These are phyloP conservation scores for Murraya koenigii DNA, from an alignment of 345 rosid genomes.

Conservation along the genomic window DNA sequence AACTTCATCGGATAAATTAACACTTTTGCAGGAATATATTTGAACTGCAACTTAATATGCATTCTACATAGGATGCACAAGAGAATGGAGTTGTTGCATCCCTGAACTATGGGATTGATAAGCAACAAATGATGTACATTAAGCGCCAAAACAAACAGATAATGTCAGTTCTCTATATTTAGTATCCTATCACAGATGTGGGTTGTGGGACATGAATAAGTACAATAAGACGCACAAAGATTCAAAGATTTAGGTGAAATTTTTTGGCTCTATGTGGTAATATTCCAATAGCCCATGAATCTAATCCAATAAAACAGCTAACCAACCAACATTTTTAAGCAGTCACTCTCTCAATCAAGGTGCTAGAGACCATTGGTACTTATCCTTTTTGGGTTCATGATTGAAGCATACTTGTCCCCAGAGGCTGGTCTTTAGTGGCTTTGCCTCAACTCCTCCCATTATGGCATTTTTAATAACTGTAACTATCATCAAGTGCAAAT, in stretches of 20 bases:
- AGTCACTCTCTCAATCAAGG: slow-evolving; percentile 16
- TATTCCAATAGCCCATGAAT: slow-evolving; percentile 24
- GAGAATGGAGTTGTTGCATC: background rate
- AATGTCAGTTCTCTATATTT: background rate
- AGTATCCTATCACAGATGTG: background rate
- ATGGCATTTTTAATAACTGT: background rate
- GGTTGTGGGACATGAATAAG: slow-evolving; percentile 13
- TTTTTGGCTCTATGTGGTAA: slow-evolving; percentile 22
- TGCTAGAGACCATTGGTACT: slow-evolving; percentile 16
- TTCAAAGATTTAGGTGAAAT: slow-evolving; percentile 29
- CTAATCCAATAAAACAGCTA: slow-evolving; percentile 24
- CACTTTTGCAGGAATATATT: background rate
- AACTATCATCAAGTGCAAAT: slow-evolving; percentile 2
- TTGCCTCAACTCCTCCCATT: slow-evolving; percentile 25
- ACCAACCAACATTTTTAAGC: slow-evolving; percentile 10
- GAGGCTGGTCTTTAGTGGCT: slow-evolving; percentile 28
- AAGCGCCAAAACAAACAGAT: slow-evolving; percentile 1
- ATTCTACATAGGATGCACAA: background rate
- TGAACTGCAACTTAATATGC: background rate
- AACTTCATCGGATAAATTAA: background rate
- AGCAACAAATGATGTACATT: background rate
- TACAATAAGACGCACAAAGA: slow-evolving; percentile 20
- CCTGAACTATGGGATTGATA: background rate
- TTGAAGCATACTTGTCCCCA: slow-evolving; percentile 28
- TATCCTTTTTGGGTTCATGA: slow-evolving; percentile 13